Base-by-base conservation (phyloP, 495 filamentous ascomycete species). In the Tetracladium marchalianum region DNA sequence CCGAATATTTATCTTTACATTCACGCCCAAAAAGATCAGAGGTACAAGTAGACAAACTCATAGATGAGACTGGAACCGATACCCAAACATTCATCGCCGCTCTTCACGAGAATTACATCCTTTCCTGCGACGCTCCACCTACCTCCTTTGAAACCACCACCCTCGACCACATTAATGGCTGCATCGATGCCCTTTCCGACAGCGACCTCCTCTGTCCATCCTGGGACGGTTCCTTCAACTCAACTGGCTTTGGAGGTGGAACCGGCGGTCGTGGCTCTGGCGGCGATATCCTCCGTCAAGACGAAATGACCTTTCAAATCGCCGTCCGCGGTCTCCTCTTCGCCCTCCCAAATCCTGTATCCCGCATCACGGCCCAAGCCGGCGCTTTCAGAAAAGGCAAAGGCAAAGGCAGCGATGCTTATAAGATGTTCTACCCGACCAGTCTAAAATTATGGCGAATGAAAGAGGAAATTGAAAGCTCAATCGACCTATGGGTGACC, bases 101-200 rank as follows among this genome's bases (percentile, higher is more conserved):
- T 1, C 67, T 99, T 9, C 92, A 99, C 60, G 92, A 99, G 55
- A 99, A 99, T 58, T 97, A 90, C 53, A 71, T 84, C 1, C 67
- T 83, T 6, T 96, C 90, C 0, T 95, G 90, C 57, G 76, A 82
- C 45, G 73, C 77, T 10, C 64, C 60, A n/a, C 61, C 66, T 4
- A 63, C 65, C 9, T 55, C 64, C 5, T 69, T 72, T 46, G 55
- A 60, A 1, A 62, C 67, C 32, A 66, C 69, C 0, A 71, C 74
- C 11, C 65, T 96, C 19, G 82, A 90, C 54, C 75, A 80, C 50
- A 62, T 83, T 35, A 76, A 74, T 31, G 75, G 67, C 18, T 96
- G 90, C 54, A 80, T 93, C 39, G 82, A 86, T n/a, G 72, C 76
- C 16, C 67, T 99, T 1, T 95, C 90, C 1, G 87, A 94, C 51